Evolutionary conservation across 2,329 filamentous ascomycete genomes (phyloP).

Genomic region (Cordyceps cicadae): DNA sequence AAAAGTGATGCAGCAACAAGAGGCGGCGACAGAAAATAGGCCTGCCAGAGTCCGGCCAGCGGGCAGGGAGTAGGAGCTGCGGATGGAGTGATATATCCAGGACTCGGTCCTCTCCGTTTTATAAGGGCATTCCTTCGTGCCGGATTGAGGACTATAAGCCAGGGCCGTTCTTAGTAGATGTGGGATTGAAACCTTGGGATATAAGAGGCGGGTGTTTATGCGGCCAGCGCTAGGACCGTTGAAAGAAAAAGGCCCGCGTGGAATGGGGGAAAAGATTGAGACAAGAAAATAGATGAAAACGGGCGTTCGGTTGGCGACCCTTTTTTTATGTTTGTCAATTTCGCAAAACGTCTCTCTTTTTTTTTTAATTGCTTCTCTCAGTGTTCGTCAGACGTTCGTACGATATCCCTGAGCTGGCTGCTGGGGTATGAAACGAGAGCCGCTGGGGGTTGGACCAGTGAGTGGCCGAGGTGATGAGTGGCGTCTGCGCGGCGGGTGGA

Average conservation of each 20-base stretch:
- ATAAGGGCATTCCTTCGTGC: not conserved
- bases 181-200: slow-evolving; percentile 1
- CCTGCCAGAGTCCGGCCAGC: not conserved
- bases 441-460: not conserved
- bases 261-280: not conserved
- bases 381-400: not conserved
- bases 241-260: not conserved
- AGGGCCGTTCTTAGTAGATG: not conserved
- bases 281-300: not conserved
- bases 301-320: not conserved
- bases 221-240: not conserved
- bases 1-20: slow-evolving; percentile 21
- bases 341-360: not conserved
- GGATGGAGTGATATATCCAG: slow-evolving; percentile 8
- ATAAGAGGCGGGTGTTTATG: not conserved
- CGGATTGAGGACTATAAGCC: slow-evolving; percentile 1
- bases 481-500: not conserved
- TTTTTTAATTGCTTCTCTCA: not conserved
- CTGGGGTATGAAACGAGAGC: not conserved
- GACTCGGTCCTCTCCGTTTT: not conserved
- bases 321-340: not conserved
- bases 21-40: not conserved
- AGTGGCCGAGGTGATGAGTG: not conserved
- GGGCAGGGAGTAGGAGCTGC: not conserved
- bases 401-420: not conserved